A percentile compares a stretch with the other conserved stretches of the same genome.
Conservation (phyloP, 768 basidiomycete species). For the Lactifluus pinguis region DNA sequence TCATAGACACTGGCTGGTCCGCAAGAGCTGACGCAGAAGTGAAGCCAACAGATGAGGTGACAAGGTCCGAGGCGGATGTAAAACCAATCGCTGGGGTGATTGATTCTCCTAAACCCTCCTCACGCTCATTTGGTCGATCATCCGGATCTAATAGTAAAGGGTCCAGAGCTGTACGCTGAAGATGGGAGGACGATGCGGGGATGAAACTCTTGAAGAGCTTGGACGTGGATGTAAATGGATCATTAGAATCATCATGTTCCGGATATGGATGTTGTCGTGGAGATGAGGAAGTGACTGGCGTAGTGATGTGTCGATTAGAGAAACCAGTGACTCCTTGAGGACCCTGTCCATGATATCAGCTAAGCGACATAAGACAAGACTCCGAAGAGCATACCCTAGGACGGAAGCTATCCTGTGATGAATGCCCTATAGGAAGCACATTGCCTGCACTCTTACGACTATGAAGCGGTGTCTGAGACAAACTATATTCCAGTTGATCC, state of each 20-base stretch:
- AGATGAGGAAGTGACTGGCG: not conserved
- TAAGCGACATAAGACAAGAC: not conserved
- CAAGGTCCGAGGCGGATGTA: constrained; percentile 10
- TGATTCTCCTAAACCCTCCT: not conserved
- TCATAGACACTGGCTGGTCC: not conserved
- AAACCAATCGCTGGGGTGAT: not conserved
- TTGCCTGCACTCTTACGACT: not conserved
- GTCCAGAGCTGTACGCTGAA: not conserved
- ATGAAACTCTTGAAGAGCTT: not conserved
- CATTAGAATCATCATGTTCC: not conserved
- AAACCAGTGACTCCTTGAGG: not conserved
- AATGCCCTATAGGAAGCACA: not conserved
- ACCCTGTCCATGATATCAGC: not conserved
- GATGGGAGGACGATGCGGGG: not conserved
- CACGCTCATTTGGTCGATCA: not conserved
- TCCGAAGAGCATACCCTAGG: not conserved
- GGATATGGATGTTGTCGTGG: not conserved
- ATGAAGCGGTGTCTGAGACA: constrained; percentile 1
- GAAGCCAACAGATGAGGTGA: not conserved
- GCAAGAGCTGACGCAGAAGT: constrained; percentile 5
- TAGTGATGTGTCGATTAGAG: not conserved
- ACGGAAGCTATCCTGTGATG: not conserved
- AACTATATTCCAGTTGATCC: not conserved
- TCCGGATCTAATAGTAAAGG: not conserved
- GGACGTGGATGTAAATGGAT: constrained; percentile 10